Evolutionary conservation across 2,329 filamentous ascomycete species (phyloP).

Genomic region (Talaromyces amestolkiae): DNA sequence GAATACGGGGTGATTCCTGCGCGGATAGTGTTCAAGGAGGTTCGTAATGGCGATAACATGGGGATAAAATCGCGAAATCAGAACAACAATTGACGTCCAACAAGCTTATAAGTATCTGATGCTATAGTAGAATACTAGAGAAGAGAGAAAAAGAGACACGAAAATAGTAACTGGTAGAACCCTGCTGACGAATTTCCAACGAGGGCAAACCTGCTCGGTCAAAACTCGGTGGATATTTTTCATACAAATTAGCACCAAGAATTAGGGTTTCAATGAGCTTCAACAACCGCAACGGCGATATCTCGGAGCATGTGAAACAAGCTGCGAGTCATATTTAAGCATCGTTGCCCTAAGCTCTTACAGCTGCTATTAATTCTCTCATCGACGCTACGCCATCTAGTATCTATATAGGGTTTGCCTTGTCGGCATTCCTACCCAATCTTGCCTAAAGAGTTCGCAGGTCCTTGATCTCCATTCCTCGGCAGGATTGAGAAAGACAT

Average conservation of each 20-base stretch:
- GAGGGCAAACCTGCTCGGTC: neutral
- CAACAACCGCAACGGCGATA: neutral
- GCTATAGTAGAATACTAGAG: neutral
- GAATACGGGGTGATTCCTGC: neutral
- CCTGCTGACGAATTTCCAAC: neutral
- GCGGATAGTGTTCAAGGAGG: neutral
- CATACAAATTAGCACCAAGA: neutral
- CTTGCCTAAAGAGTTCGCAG: neutral
- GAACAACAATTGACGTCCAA: neutral
- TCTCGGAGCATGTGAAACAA: conserved; percentile 5
- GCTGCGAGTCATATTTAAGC: neutral
- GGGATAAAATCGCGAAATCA: neutral
- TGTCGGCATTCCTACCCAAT: conserved; percentile 3
- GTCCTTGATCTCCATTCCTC: neutral
- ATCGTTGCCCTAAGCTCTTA: neutral
- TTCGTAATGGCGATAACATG: conserved; percentile 1
- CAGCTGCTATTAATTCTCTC: conserved; percentile 2
- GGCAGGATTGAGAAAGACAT: neutral
- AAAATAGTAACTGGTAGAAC: neutral
- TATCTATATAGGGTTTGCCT: neutral
- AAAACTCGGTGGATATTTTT: neutral
- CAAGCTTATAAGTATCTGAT: neutral
- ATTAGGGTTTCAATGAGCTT: neutral
- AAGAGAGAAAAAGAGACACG: neutral
- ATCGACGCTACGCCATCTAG: neutral